These are phyloP conservation scores for Phalaenopsis equestris DNA, from an alignment of 106 monocot species.

Conservation along the genomic window DNA sequence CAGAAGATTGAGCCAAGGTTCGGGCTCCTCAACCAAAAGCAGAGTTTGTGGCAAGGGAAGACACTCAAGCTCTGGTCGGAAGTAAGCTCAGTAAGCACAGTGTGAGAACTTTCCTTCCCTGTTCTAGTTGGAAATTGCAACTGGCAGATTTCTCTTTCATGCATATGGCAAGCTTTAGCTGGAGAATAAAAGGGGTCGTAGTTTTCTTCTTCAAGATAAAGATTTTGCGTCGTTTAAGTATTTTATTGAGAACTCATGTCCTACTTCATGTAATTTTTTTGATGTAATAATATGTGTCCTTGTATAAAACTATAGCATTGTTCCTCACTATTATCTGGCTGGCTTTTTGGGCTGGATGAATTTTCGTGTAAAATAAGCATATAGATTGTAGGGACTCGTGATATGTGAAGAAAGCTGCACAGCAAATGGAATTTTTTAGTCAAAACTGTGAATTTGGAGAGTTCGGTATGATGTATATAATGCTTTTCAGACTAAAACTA, in stretches of 20 bases:
- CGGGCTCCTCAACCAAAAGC: slow-evolving; percentile 10
- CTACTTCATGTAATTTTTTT: neutral
- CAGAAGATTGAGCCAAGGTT: slow-evolving; percentile 14
- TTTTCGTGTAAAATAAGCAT: too few relatives aligned
- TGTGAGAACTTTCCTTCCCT: neutral
- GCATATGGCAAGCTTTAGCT: neutral
- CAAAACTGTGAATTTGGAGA: too few relatives aligned
- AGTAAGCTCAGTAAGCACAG: neutral
- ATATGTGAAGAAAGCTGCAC: too few relatives aligned
- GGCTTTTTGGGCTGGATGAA: too few relatives aligned
- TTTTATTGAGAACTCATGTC: neutral
- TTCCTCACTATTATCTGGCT: neutral
- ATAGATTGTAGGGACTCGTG: too few relatives aligned
- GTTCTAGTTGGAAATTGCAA: neutral
- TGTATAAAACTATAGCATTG: neutral
- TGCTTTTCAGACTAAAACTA: too few relatives aligned
- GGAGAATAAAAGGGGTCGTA: neutral
- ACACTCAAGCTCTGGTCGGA: slow-evolving; percentile 9
- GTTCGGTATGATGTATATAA: too few relatives aligned
- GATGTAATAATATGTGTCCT: neutral
- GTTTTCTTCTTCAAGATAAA: too few relatives aligned
- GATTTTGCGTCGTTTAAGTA: neutral
- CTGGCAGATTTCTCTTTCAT: neutral
- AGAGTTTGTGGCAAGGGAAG: slow-evolving; percentile 7
- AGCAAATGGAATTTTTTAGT: too few relatives aligned